phyloP scores from a whole-genome alignment of 768 basidiomycete genomes.

The Suillus weaverae region DNA sequence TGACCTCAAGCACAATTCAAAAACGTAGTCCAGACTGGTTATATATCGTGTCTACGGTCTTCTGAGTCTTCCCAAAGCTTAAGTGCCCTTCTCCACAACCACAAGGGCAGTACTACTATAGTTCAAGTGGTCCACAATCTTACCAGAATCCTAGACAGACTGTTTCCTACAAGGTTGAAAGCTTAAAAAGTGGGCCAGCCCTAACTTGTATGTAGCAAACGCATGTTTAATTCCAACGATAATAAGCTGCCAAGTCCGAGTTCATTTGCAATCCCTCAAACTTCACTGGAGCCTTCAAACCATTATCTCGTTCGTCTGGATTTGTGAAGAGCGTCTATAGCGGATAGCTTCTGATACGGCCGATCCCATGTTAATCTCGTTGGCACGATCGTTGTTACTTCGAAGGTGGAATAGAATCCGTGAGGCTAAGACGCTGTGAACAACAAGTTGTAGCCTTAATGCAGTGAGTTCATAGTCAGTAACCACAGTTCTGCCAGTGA shows the following conservation, averaged over 20 bases:
- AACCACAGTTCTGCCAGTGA: background rate
- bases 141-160: no score
- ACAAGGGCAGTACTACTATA: no score
- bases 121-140: no score
- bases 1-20: no score
- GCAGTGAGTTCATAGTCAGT: background rate
- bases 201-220: background rate
- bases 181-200: no score
- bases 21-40: no score
- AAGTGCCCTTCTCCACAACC: no score
- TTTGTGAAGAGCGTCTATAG: background rate
- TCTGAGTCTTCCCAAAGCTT: no score
- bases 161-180: no score
- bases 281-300: background rate
- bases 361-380: background rate
- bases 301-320: background rate
- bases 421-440: constrained; percentile 25
- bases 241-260: background rate
- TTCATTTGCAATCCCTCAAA: background rate
- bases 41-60: no score
- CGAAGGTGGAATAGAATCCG: constrained; percentile 30
- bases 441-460: constrained; percentile 18
- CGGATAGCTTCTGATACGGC: background rate
- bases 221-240: background rate
- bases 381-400: constrained; percentile 12